Evolutionary conservation across 1,139 yeast genomes (phyloP).

Genomic region (Sugiyamaella sp.): DNA sequence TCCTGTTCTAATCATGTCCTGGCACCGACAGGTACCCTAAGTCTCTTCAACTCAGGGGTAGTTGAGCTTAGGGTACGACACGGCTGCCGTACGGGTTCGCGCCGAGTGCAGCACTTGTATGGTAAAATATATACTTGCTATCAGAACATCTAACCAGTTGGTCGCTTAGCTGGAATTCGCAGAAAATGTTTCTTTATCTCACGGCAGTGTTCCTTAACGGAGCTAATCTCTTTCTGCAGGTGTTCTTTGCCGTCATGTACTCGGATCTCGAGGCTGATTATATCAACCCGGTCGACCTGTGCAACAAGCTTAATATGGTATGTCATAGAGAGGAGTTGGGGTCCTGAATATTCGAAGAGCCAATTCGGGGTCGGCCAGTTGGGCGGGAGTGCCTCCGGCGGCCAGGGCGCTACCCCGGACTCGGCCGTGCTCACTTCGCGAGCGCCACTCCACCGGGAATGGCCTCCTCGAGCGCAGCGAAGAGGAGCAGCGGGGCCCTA

Average conservation of each 20-base stretch:
- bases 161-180: too few relatives aligned
- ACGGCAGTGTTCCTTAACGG: conserved; percentile 73
- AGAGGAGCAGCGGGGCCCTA: background rate
- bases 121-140: too few relatives aligned
- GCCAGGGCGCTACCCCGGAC: conserved; percentile 7
- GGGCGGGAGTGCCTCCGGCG: background rate
- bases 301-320: conserved; percentile 72
- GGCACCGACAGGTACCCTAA: too few relatives aligned
- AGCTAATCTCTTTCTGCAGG: conserved; percentile 80
- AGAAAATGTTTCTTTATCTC: conserved; percentile 32
- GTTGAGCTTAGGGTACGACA: too few relatives aligned
- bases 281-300: conserved; percentile 90
- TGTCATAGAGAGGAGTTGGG: conserved; percentile 15
- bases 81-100: too few relatives aligned
- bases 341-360: background rate
- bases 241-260: conserved; percentile 84
- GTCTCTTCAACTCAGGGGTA: too few relatives aligned
- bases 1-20: too few relatives aligned
- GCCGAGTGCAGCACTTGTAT: too few relatives aligned
- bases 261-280: conserved; percentile 89
- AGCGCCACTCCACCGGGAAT: background rate
- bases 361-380: background rate
- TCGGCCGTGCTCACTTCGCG: background rate
- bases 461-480: background rate
- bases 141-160: too few relatives aligned